Percentiles rank a stretch among this genome's conserved stretches.
phyloP scores from a whole-genome alignment of 352 stramenopile species.

The Globisporangium spiculum region DNA sequence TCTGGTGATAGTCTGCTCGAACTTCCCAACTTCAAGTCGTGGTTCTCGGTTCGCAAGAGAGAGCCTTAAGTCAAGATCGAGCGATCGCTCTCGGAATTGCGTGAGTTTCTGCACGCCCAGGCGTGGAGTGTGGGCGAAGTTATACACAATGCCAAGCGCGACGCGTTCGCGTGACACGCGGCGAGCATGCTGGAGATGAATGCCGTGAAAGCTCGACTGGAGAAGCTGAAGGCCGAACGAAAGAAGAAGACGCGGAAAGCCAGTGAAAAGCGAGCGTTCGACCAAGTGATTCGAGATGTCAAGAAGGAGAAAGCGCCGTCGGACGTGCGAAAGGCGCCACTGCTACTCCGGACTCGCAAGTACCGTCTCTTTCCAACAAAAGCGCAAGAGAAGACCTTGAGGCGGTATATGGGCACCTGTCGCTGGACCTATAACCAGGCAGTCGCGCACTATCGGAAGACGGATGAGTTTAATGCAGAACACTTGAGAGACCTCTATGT shows the following conservation, averaged over 20 bases:
- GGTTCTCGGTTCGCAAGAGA: not conserved
- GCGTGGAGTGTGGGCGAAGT: not conserved
- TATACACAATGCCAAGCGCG: not conserved
- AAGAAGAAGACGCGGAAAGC: not conserved
- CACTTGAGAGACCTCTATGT: not conserved
- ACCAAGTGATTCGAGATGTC: not conserved
- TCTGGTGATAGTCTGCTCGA: not conserved
- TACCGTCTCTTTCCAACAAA: not conserved
- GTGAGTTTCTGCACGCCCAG: too few species aligned
- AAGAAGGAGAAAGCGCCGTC: not conserved
- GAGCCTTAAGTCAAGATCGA: not conserved
- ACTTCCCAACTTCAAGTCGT: not conserved
- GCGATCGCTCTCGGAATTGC: too few species aligned
- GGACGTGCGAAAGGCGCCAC: not conserved
- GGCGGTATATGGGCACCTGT: not conserved
- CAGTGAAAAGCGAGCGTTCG: not conserved
- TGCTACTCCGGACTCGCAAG: not conserved
- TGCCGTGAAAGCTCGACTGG: not conserved
- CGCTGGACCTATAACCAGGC: not conserved
- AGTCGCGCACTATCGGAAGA: not conserved
- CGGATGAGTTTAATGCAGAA: not conserved
- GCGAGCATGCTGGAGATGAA: not conserved
- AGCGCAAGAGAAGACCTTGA: not conserved
- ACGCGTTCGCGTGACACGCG: not conserved
- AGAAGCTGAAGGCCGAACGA: not conserved